Base-by-base conservation (phyloP, 179 eudicot genomes). In the Silene coronaria region DNA sequence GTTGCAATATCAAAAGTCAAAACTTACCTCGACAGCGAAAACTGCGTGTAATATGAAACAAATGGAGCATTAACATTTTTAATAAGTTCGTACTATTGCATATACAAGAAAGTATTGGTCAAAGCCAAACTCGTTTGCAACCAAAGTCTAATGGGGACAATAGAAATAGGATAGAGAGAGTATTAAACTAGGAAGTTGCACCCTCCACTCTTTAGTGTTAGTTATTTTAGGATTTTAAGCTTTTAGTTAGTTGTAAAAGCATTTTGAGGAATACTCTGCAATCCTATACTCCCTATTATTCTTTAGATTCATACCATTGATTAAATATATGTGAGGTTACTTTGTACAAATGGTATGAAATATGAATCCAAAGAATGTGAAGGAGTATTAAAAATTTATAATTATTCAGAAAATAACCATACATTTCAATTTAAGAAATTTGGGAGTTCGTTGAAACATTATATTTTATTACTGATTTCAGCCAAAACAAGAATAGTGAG, bases 131-230 rank as follows among this genome's bases (percentile, higher is more conserved):
- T 14, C 9, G 22, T 55, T 55, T 55, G 59, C 2, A 6, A 55
- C 59, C 59, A 55, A 55, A 55, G 58, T 53, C 58, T 14, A 53
- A 53, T 53, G 59, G 59, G 59, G 59, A 53, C 59, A 53, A 53
- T 53, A 53, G 6, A 17, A 17, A 53, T 53, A 53, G 21, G 22
- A n/a, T 16, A 16, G 59, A 48, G 16, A 2, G 17, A 53, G 59
- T 53, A 53, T 51, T 51, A 17, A 16, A 53, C 7, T 3, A 24
- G 16, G 66, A 62, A 62, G 26, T 62, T 62, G 66, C 32, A 27
- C n/a, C 7, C 19, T 8, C 4, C 17, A 24, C 34, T 62, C 66
- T 61, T 7, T 24, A 61, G 16, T 61, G 4, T 26, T 34, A 61
- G 30, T 26, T 61, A 61, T 61, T 23, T 61, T 10, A 61, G 66